Evolutionary conservation across 2,329 filamentous ascomycete species (phyloP), one percentile per base, ranked within the genome.

Genomic region (Lachnellula occidentalis): DNA sequence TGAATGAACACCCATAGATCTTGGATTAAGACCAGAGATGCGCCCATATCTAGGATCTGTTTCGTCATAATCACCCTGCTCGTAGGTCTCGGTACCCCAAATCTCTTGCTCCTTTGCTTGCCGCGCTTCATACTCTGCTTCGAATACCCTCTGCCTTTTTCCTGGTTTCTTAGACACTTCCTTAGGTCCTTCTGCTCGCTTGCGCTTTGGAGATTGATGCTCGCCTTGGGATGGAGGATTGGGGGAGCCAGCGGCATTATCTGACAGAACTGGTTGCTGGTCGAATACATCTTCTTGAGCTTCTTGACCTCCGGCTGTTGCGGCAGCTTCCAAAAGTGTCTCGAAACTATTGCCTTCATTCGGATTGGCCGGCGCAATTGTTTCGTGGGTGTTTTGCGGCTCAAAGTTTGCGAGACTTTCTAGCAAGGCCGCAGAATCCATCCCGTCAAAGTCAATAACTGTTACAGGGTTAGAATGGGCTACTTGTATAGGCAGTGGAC

Each of bases 1-100:
- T 15, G 64, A 62, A 47, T 66, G 61, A 45, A 67, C 58, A 21
- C 62, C 67, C n/a, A 56, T 53, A n/a, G 58, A 58, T 56, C 64
- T 61, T 11, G 65, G 61, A 48, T 65, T 58, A 6, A 55, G 49
- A 21, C 49, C 46, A 22, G 60, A 50, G 37, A 51, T 43, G 42
- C 53, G 51, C 36, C 41, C 53, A 31, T 34, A 50, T 34, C 36
- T 46, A 2, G 53, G 46, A 8, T 54, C 45, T 17, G 48, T 41
- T 14, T 62, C 53, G 19, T 37, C 31, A 41, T 50, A 34, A 41
- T 56, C 57, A 3, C 58, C 61, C 21, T 59, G 39, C 15, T 61
- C 63, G 37, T 60, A 58, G 21, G 58, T 55, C 27, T 58, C 61
- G 5, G 59, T 56, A n/a, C 64, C 65, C 66, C 65, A 68, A 43